Base-by-base conservation (phyloP, 176 grass and related monocot genomes). In the Carex myosuroides region DNA sequence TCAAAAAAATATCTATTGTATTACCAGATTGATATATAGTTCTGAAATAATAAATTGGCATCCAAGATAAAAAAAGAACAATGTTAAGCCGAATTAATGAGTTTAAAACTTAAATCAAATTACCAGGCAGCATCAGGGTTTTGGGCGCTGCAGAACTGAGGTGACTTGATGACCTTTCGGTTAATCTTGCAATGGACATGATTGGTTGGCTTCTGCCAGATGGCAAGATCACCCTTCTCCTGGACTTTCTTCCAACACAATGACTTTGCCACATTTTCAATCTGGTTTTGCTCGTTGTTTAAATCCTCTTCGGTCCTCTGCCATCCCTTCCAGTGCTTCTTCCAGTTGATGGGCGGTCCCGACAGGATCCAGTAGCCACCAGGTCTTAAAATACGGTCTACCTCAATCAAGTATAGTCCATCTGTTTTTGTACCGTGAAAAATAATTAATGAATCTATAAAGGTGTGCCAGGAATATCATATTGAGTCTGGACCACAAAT, bases 321-420 rank as follows among this genome's bases (percentile, higher is more conserved):
- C 97, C 97, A 99, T 4, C 93, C 93, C 85, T 85, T 92, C 13
- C 16, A 89, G 72, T 95, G 91, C 50, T 81, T 89, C 91, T 81
- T 90, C 96, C 97, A 99, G 88, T 99, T 93, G 67, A 99, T 91
- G 50, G 97, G 97, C 46, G 97, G 97, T 57, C 97, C 97, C 3
- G 97, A 99, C 26, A 99, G 87, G 79, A 99, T 91, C 97, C 97
- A 99, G 61, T 95, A 95, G n/a, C 97, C 97, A 17, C 97, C 97
- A 0, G 97, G 97, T 18, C 97, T 74, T 0, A 99, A 84, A 74
- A 99, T 88, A 33, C 97, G 93, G 72, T 99, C 97, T n/a, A 99
- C 58, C 77, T 99, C 97, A 52, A 90, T 91, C 85, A 99, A 79
- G 81, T 92, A 99, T 52, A 92, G 79, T 3, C 97, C 97, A 81